Conservation (phyloP, 179 eudicot species). For the Monotropa hypopitys region DNA sequence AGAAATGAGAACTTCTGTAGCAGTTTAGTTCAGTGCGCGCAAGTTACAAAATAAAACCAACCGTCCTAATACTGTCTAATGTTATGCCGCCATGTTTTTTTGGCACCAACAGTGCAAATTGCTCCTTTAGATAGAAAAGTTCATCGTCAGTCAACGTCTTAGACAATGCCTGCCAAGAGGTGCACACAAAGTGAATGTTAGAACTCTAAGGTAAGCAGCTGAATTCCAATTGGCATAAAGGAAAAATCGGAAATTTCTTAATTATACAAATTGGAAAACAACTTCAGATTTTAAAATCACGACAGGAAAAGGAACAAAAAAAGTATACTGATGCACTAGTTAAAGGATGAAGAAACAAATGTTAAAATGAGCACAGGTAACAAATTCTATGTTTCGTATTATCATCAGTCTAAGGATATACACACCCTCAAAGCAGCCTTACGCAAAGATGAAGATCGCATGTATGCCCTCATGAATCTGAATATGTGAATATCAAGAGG, state of each 20-base stretch:
- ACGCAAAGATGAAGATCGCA: conserved; percentile 70
- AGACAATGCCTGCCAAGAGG: conserved; percentile 57
- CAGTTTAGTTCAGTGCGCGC: background rate
- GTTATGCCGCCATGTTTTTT: conserved; percentile 58
- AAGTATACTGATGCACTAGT: background rate
- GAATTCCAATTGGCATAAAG: background rate
- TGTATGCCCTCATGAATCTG: conserved; percentile 58
- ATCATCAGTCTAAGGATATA: background rate
- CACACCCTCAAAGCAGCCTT: conserved; percentile 75
- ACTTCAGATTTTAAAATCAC: background rate
- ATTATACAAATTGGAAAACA: background rate
- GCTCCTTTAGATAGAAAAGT: conserved; percentile 60
- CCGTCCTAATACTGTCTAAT: conserved; percentile 65
- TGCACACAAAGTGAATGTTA: background rate
- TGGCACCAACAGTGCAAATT: conserved; percentile 61
- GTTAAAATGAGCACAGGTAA: too few species aligned
- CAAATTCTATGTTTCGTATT: background rate
- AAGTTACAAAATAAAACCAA: conserved; percentile 9
- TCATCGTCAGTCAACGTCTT: conserved; percentile 70
- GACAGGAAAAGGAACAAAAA: background rate
- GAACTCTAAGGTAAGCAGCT: background rate
- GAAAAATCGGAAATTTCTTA: background rate
- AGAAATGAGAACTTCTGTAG: background rate
- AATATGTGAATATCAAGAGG: conserved; percentile 67
- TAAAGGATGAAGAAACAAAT: background rate